A percentile compares a stretch with the other conserved stretches of the same genome.
These are phyloP conservation scores for Physcia stellaris DNA, from an alignment of 495 filamentous ascomycete species.

Conservation along the genomic window DNA sequence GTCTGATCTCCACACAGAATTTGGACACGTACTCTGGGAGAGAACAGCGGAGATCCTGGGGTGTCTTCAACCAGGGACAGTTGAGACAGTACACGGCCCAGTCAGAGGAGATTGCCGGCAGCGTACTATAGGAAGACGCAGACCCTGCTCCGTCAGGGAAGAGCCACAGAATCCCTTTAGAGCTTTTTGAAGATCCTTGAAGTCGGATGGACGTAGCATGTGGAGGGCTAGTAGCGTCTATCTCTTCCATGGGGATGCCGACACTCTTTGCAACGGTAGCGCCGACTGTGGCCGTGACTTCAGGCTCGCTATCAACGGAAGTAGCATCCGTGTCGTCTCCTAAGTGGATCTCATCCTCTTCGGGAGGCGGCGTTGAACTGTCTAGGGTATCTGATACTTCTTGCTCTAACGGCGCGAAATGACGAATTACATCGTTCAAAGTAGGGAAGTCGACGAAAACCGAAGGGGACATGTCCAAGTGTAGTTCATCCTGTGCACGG, in stretches of 20 bases:
- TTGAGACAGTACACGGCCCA: constrained; percentile 45
- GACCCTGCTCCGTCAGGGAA: constrained; percentile 69
- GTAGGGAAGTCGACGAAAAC: constrained; percentile 24
- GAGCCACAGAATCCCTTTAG: constrained; percentile 53
- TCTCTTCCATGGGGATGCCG: constrained; percentile 4
- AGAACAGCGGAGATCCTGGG: constrained; percentile 38
- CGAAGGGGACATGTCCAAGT: constrained; percentile 17
- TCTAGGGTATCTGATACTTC: constrained; percentile 3
- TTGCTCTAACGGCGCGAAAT: too few species aligned
- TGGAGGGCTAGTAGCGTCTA: constrained; percentile 13
- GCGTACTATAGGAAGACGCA: constrained; percentile 45
- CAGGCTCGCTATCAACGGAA: background rate
- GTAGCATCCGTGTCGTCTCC: background rate
- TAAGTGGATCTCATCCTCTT: background rate
- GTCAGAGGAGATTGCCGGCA: constrained; percentile 30
- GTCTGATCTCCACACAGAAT: constrained; percentile 49
- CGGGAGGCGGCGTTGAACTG: background rate
- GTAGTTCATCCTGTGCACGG: constrained; percentile 20
- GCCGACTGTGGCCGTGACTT: background rate
- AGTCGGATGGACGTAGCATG: constrained; percentile 39
- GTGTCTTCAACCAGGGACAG: constrained; percentile 46
- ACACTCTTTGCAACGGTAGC: constrained; percentile 1
- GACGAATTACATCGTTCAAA: constrained; percentile 6
- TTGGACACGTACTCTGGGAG: constrained; percentile 39
- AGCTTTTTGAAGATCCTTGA: constrained; percentile 36